phyloP scores from a whole-genome alignment of 768 basidiomycete genomes.

The Termitomyces sp. region DNA sequence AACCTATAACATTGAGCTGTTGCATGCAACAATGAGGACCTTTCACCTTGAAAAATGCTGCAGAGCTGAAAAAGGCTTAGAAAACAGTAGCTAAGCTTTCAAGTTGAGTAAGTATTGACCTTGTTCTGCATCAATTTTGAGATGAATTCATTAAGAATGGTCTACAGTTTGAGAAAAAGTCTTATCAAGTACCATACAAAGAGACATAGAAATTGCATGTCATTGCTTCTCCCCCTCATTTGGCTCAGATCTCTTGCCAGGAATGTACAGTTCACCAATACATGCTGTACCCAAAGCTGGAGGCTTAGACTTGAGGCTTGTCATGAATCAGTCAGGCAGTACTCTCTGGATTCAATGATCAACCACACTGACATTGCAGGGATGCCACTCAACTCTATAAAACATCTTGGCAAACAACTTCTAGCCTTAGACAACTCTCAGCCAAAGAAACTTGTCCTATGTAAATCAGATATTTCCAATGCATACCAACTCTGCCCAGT shows the following conservation, averaged over 20 bases:
- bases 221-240: too few species aligned
- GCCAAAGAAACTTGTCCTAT: background rate
- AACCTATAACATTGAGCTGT: background rate
- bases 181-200: background rate
- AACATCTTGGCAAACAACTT: background rate
- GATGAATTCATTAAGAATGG: background rate
- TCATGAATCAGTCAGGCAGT: too few species aligned
- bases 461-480: background rate
- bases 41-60: background rate
- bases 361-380: constrained; percentile 8
- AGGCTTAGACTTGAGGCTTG: too few species aligned
- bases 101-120: background rate
- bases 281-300: too few species aligned
- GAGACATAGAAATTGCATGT: too few species aligned
- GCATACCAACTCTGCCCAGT: background rate
- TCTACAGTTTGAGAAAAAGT: background rate
- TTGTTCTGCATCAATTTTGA: background rate
- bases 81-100: background rate
- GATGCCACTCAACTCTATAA: background rate
- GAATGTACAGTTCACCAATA: too few species aligned
- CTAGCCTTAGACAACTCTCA: background rate
- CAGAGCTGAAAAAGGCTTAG: background rate
- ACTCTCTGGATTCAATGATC: background rate
- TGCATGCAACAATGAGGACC: background rate
- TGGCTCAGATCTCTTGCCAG: too few species aligned